Base-by-base conservation (phyloP, 148 eudicot species). In the Drosera capensis region DNA sequence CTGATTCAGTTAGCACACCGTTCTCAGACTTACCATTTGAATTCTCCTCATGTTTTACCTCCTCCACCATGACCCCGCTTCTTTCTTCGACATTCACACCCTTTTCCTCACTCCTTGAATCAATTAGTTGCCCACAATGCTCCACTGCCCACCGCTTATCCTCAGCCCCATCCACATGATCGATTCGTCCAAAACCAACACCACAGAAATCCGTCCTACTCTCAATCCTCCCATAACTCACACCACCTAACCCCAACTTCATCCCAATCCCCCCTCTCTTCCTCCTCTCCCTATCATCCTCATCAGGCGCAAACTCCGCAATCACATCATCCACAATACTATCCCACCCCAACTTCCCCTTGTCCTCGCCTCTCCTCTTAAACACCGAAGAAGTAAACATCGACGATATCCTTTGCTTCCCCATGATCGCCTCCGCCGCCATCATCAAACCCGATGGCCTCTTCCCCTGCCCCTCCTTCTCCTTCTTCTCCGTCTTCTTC, bases 301-400 rank as follows among this genome's bases (percentile, higher is more conserved):
- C 88, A 51, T 92, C 88, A 5, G 86, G 83, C 0, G 83, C 86
- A 68, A 76, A 81, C 28, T 85, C 99, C 3, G 94, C 99, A 66
- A 92, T 64, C 8, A 85, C 75, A 68, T 92, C 95, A 43, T 92
- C 95, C 44, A 92, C 88, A 58, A 92, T 70, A 51, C 81, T 85
- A 51, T 79, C 99, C 53, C 50, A 63, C 23, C 68, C 44, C 45
- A 66, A 30, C 7, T 60, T 70, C 18, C 25, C 54, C 39, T 46
- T 63, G n/a, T 60, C 79, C n/a, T 74, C 74, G 37, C 19, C 62
- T 23, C 57, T 69, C 62, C 74, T 78, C 75, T 74, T 85, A 44
- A 76, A 76, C 51, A 77, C 88, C 0, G 76, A 60, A 40, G 83
- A 63, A 25, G 85, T 85, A 37, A 78, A 85, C 95, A 92, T 69